Conservation (phyloP, 495 filamentous ascomycete genomes). For the Penicillium egyptiacum region DNA sequence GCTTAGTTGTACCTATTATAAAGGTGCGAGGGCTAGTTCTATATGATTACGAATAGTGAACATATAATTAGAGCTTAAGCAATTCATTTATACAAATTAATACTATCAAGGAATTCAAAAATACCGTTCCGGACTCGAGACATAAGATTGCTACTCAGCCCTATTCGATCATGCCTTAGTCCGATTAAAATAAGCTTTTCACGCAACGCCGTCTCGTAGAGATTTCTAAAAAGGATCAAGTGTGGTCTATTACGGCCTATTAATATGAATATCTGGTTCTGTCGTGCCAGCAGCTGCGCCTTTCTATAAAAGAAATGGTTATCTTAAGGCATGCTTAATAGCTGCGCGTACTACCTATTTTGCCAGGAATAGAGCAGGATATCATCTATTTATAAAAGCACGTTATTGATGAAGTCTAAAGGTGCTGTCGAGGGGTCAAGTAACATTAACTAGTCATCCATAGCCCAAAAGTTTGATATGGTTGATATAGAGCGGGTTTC, state of each 20-base stretch:
- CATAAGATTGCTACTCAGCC: not conserved
- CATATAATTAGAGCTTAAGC: not conserved
- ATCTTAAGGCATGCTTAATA: not conserved
- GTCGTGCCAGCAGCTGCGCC: not conserved
- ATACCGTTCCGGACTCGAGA: not conserved
- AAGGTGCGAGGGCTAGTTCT: constrained; percentile 2
- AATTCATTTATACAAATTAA: not conserved
- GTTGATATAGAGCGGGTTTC: not conserved
- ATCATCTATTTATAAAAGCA: not conserved
- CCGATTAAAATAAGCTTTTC: constrained; percentile 7
- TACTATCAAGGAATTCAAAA: constrained; percentile 5
- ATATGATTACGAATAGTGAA: constrained; percentile 8
- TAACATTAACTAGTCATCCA: not conserved
- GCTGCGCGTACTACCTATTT: not conserved
- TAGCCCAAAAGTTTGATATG: not conserved
- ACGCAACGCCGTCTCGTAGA: not conserved
- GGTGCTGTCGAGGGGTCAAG: not conserved
- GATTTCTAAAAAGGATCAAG: not conserved
- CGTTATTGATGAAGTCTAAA: not conserved
- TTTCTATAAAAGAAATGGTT: not conserved
- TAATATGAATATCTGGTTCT: not conserved
- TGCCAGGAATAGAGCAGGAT: constrained; percentile 1
- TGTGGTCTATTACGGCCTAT: not conserved
- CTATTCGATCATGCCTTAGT: constrained; percentile 7
- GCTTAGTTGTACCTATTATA: constrained; percentile 5